These are phyloP conservation scores for Leucocoprinus sp. DNA, from an alignment of 768 basidiomycete genomes.

Conservation along the genomic window DNA sequence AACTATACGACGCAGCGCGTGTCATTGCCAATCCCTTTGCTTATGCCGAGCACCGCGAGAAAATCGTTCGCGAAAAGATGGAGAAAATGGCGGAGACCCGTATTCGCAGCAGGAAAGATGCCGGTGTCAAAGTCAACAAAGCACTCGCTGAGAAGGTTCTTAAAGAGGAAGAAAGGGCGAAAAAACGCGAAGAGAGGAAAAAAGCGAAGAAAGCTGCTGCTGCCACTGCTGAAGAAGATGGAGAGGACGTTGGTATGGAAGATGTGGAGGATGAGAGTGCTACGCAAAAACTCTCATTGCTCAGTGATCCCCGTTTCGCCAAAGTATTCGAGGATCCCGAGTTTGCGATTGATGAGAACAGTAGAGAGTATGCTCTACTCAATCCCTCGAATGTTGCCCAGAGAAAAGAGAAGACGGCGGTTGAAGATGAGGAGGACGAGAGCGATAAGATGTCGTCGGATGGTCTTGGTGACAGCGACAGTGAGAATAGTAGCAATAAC, in stretches of 20 bases:
- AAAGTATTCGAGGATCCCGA: slow-evolving; percentile 87
- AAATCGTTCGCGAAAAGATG: slow-evolving; percentile 79
- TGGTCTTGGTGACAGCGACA: slow-evolving; percentile 35
- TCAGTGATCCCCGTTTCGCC: slow-evolving; percentile 84
- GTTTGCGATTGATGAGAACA: slow-evolving; percentile 85
- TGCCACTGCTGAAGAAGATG: slow-evolving; percentile 19
- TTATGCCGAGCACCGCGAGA: slow-evolving; percentile 90
- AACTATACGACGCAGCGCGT: slow-evolving; percentile 92
- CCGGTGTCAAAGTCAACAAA: slow-evolving; percentile 65
- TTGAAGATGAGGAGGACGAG: slow-evolving; percentile 86
- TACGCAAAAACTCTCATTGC: slow-evolving; percentile 39
- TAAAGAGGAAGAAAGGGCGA: slow-evolving; percentile 53
- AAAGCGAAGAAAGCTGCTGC: slow-evolving; percentile 30
- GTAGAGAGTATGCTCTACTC: slow-evolving; percentile 83
- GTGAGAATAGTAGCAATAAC: slow-evolving; percentile 32
- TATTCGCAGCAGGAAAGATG: slow-evolving; percentile 75
- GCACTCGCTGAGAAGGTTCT: slow-evolving; percentile 80
- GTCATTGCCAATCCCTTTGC: slow-evolving; percentile 95
- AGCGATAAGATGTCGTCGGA: slow-evolving; percentile 63
- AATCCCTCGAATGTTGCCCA: slow-evolving; percentile 78
- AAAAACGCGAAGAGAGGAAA: slow-evolving; percentile 48
- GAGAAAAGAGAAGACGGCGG: slow-evolving; percentile 55
- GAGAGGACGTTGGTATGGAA: slow-evolving; percentile 28
- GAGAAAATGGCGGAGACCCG: slow-evolving; percentile 90
- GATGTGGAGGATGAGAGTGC: slow-evolving; percentile 24